These are phyloP conservation scores for Myxozyma neotropica DNA, from an alignment of 805 yeast genomes.

Conservation along the genomic window DNA sequence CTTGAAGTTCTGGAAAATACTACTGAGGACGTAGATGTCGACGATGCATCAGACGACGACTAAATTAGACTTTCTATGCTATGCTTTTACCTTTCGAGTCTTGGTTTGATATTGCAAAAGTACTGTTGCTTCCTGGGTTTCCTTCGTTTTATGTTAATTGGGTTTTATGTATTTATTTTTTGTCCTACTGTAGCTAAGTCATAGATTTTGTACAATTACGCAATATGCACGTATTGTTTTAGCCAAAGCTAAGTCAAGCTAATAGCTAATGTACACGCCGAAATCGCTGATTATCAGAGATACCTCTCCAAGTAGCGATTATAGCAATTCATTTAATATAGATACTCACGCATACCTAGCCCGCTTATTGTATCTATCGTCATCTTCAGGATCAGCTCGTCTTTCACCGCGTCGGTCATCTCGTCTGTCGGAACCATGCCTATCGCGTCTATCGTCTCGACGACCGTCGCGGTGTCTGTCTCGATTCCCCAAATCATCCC, in stretches of 20 bases:
- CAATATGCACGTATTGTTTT: not conserved
- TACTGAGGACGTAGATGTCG: slow-evolving; percentile 8
- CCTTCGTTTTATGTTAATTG: not conserved
- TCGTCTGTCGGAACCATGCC: slow-evolving; percentile 25
- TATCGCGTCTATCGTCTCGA: slow-evolving; percentile 37
- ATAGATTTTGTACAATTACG: not conserved
- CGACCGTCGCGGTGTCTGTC: slow-evolving; percentile 27
- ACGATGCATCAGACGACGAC: slow-evolving; percentile 14
- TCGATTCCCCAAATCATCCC: slow-evolving; percentile 25
- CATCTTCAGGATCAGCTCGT: slow-evolving; percentile 36
- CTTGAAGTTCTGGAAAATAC: slow-evolving; percentile 1
- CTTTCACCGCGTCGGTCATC: slow-evolving; percentile 31
- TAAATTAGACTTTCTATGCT: not conserved
- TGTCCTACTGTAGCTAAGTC: not conserved
- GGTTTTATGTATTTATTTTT: not conserved
- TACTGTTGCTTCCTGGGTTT: slow-evolving; percentile 3
- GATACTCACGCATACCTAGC: slow-evolving; percentile 12
- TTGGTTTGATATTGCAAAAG: not conserved
- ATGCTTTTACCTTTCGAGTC: not conserved
- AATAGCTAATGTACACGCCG: not conserved
- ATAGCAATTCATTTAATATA: no score
- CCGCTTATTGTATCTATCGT: slow-evolving; percentile 33
- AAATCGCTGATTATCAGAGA: no score
- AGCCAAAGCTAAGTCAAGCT: not conserved
- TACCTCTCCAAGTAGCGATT: no score